These are phyloP conservation scores for Crithidia bombi DNA, from an alignment of 208 protist species.

Conservation along the genomic window DNA sequence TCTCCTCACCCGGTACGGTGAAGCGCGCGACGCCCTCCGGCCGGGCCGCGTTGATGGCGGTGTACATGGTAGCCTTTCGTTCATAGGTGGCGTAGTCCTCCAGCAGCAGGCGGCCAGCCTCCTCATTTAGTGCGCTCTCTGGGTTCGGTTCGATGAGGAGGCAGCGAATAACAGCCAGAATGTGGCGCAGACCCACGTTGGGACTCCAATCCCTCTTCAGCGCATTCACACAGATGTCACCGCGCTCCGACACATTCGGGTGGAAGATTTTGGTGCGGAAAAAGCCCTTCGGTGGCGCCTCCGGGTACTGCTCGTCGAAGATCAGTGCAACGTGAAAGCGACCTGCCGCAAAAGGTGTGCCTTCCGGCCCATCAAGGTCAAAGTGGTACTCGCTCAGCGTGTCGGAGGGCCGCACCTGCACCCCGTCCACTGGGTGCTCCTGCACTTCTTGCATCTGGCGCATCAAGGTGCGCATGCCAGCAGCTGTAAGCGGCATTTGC, in stretches of 20 bases:
- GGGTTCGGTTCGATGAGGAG: slow-evolving; percentile 98
- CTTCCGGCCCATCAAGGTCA: slow-evolving; percentile 93
- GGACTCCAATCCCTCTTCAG: slow-evolving; percentile 98
- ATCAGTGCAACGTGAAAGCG: slow-evolving; percentile 92
- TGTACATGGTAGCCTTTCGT: slow-evolving; percentile 83
- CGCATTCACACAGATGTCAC: slow-evolving; percentile 99
- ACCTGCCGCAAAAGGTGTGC: slow-evolving; percentile 96
- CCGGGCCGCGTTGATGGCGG: slow-evolving; percentile 72
- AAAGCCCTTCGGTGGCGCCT: slow-evolving; percentile 95
- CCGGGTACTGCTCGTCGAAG: slow-evolving; percentile 94
- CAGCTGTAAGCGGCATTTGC: slow-evolving; percentile 75
- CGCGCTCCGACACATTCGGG: slow-evolving; percentile 97
- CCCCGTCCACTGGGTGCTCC: slow-evolving; percentile 85
- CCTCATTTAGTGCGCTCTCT: slow-evolving; percentile 98
- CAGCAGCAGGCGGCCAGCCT: slow-evolving; percentile 96
- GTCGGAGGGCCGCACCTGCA: slow-evolving; percentile 87
- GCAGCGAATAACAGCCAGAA: slow-evolving; percentile 96
- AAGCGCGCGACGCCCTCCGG: slow-evolving; percentile 41
- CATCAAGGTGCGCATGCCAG: slow-evolving; percentile 86
- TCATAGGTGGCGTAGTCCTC: slow-evolving; percentile 95
- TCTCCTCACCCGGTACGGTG: slow-evolving; percentile 15
- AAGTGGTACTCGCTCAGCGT: slow-evolving; percentile 93
- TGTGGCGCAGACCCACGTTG: slow-evolving; percentile 94
- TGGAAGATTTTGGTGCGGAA: slow-evolving; percentile 99
- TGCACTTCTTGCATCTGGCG: slow-evolving; percentile 83